These are phyloP conservation scores for Nitzschia palea DNA, from an alignment of 108 stramenopile species.

Conservation along the genomic window DNA sequence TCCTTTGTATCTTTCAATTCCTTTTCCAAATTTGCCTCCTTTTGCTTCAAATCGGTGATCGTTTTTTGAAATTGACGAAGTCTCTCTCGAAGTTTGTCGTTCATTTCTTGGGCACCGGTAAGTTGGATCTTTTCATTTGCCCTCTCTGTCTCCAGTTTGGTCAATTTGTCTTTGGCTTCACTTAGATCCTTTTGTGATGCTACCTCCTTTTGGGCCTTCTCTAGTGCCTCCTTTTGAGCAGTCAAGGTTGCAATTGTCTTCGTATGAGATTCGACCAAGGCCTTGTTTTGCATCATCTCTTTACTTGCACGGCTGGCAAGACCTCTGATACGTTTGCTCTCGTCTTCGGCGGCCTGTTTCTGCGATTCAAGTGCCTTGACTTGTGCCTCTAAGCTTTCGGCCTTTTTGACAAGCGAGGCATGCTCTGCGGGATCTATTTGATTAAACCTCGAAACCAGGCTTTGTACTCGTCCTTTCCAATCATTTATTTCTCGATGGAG, in stretches of 20 bases:
- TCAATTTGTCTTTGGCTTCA: slow-evolving; percentile 38
- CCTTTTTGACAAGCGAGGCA: slow-evolving; percentile 53
- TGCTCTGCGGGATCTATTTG: slow-evolving; percentile 91
- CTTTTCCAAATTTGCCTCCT: slow-evolving; percentile 21
- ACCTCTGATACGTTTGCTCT: slow-evolving; percentile 57
- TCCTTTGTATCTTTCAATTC: slow-evolving; percentile 24
- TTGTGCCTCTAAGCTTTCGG: slow-evolving; percentile 59
- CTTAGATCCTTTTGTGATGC: slow-evolving; percentile 39
- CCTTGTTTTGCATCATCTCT: slow-evolving; percentile 53
- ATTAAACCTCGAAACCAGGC: slow-evolving; percentile 84
- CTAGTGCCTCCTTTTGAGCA: slow-evolving; percentile 34
- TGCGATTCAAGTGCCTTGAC: slow-evolving; percentile 39
- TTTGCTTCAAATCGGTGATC: slow-evolving; percentile 37
- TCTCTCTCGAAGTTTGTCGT: slow-evolving; percentile 49
- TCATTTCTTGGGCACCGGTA: slow-evolving; percentile 47
- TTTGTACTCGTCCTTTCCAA: slow-evolving; percentile 86
- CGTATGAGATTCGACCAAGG: slow-evolving; percentile 34
- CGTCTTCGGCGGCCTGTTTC: slow-evolving; percentile 61
- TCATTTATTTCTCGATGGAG: slow-evolving; percentile 74
- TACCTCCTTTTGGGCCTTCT: slow-evolving; percentile 19
- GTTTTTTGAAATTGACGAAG: slow-evolving; percentile 49
- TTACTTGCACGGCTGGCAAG: slow-evolving; percentile 65
- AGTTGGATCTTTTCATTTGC: slow-evolving; percentile 41
- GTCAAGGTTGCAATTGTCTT: slow-evolving; percentile 42
- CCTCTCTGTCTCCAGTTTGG: slow-evolving; percentile 35